Evolutionary conservation across 495 filamentous ascomycete species (phyloP).

Genomic region (Hypoxylon trugodes): DNA sequence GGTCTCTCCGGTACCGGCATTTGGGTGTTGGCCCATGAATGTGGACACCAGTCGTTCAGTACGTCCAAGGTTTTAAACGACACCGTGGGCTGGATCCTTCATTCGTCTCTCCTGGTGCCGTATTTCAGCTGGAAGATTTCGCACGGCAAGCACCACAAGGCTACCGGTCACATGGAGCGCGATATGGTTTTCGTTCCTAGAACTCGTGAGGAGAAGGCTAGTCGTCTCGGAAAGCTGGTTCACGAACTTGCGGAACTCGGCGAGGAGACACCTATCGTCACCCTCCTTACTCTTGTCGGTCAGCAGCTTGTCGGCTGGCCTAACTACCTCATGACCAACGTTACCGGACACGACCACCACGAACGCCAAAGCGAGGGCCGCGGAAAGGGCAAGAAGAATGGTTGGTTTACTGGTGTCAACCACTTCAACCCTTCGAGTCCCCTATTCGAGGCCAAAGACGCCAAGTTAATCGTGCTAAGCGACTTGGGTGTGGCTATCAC

Average conservation of each 20-base stretch:
- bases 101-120: constrained; percentile 82
- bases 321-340: constrained; percentile 84
- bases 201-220: constrained; percentile 78
- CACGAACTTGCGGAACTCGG: constrained; percentile 86
- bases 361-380: constrained; percentile 84
- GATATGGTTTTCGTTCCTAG: constrained; percentile 98
- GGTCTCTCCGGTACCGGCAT: constrained; percentile 81
- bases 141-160: constrained; percentile 95
- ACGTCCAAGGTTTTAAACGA: constrained; percentile 82
- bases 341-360: constrained; percentile 95
- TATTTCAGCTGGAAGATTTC: constrained; percentile 96
- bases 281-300: constrained; percentile 71
- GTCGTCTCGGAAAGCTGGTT: constrained; percentile 69
- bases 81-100: constrained; percentile 83
- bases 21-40: constrained; percentile 90
- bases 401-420: constrained; percentile 82
- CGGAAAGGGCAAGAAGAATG: constrained; percentile 89
- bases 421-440: constrained; percentile 91
- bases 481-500: constrained; percentile 78
- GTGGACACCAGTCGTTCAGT: constrained; percentile 88
- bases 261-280: constrained; percentile 93
- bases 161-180: constrained; percentile 91
- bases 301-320: constrained; percentile 95
- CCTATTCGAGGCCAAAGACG: constrained; percentile 90
- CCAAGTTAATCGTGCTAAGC: constrained; percentile 80